Percentiles rank a stretch among this genome's conserved stretches.
Conservation (phyloP, 2,329 filamentous ascomycete species). For the Aspergillus sclerotialis region DNA sequence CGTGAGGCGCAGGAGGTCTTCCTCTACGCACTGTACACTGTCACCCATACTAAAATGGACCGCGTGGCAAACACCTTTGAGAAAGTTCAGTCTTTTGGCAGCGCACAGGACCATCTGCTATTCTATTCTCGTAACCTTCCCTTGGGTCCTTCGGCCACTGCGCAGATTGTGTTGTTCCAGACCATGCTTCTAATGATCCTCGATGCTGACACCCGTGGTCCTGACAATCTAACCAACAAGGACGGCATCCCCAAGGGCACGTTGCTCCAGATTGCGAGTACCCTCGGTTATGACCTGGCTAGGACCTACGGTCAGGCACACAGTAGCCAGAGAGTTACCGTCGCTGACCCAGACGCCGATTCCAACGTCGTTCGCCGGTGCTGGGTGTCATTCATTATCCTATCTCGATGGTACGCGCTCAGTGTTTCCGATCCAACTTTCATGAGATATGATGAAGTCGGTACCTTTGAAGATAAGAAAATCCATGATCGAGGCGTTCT, state of each 20-base stretch:
- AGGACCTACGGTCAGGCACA: constrained; percentile 33
- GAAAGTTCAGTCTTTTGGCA: constrained; percentile 30
- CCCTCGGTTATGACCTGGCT: constrained; percentile 32
- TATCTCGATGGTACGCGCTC: constrained; percentile 36
- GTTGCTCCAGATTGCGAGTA: constrained; percentile 33
- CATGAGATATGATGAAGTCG: constrained; percentile 31
- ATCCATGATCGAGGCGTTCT: constrained; percentile 28
- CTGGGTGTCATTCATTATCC: constrained; percentile 33
- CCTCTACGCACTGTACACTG: constrained; percentile 32
- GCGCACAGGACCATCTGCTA: constrained; percentile 33
- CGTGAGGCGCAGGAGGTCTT: constrained; percentile 36
- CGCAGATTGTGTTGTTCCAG: constrained; percentile 37
- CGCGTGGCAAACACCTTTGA: constrained; percentile 28
- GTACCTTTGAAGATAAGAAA: constrained; percentile 31
- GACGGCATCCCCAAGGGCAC: constrained; percentile 34
- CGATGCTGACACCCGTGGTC: constrained; percentile 35
- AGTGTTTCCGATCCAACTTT: constrained; percentile 34
- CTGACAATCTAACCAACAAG: constrained; percentile 35
- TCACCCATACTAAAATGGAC: constrained; percentile 30
- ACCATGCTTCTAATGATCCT: constrained; percentile 35
- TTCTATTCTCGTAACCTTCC: constrained; percentile 32
- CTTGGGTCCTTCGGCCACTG: constrained; percentile 24
- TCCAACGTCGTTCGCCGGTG: constrained; percentile 34
- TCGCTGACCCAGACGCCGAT: constrained; percentile 26
- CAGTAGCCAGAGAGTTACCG: constrained; percentile 22